Conservation (phyloP, 495 filamentous ascomycete genomes). For the Emericellopsis terricola region DNA sequence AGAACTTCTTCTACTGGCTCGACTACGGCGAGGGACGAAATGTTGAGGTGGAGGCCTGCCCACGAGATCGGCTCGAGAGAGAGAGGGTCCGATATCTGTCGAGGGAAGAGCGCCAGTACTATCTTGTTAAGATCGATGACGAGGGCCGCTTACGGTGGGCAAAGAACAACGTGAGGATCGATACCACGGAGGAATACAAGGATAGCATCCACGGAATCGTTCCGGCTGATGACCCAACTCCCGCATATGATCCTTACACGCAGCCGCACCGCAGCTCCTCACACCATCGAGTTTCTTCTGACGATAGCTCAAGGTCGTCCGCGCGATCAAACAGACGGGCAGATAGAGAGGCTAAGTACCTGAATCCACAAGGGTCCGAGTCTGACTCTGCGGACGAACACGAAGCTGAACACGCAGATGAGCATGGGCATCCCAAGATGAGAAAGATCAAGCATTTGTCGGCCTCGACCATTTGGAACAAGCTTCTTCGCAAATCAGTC, state of each 20-base stretch:
- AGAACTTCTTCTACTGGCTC: conserved; percentile 97
- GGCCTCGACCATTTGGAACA: conserved; percentile 49
- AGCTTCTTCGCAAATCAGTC: conserved; percentile 49
- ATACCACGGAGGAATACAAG: conserved; percentile 54
- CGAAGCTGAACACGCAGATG: conserved; percentile 19
- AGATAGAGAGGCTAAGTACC: conserved; percentile 5
- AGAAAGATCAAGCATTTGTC: conserved; percentile 51
- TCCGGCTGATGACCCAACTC: conserved; percentile 38
- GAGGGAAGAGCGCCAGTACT: conserved; percentile 51
- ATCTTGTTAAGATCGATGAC: conserved; percentile 50
- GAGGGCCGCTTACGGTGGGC: conserved; percentile 58
- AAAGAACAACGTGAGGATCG: conserved; percentile 58
- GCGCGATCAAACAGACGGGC: not conserved
- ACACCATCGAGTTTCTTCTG: not conserved
- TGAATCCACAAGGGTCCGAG: conserved; percentile 3
- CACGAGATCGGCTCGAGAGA: conserved; percentile 45
- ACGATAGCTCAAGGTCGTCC: not conserved
- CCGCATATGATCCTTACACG: conserved; percentile 20
- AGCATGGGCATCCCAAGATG: conserved; percentile 30
- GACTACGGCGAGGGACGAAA: conserved; percentile 57
- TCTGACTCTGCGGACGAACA: conserved; percentile 11
- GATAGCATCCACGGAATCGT: conserved; percentile 72
- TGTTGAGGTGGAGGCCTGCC: conserved; percentile 38
- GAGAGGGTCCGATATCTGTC: conserved; percentile 60
- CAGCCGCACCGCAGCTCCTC: conserved; percentile 5